phyloP scores from a whole-genome alignment of 2,329 filamentous ascomycete species.

The Ceratocystis eucalypticola region DNA sequence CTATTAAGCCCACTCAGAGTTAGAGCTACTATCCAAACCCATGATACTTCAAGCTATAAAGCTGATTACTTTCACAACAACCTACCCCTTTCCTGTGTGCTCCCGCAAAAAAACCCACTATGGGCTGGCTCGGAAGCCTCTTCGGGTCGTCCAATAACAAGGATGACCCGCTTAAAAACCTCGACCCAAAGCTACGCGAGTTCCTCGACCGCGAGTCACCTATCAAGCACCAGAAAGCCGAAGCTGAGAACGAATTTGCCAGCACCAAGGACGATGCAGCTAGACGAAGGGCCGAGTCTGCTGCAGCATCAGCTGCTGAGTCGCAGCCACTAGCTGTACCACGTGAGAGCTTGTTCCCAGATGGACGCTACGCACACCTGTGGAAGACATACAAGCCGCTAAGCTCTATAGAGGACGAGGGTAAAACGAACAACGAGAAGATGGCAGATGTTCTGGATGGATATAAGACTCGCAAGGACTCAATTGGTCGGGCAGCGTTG shows the following conservation, averaged over 20 bases:
- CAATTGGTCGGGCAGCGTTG: conserved; percentile 66
- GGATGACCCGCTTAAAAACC: conserved; percentile 50
- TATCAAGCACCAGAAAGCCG: conserved; percentile 43
- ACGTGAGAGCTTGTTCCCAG: conserved; percentile 40
- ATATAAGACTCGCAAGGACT: conserved; percentile 68
- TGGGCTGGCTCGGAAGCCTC: conserved; percentile 46
- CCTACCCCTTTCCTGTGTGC: too few relatives aligned
- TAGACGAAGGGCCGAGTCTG: conserved; percentile 21
- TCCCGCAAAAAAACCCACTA: conserved; percentile 24
- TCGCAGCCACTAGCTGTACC: conserved; percentile 30
- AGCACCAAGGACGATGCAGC: conserved; percentile 12
- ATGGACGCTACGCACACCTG: conserved; percentile 62
- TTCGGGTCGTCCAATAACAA: conserved; percentile 34
- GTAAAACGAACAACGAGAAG: conserved; percentile 65
- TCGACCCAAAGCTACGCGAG: conserved; percentile 71
- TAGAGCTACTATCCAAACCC: background rate
- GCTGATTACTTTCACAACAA: background rate
- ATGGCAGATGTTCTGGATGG: conserved; percentile 66
- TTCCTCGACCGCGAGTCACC: conserved; percentile 76
- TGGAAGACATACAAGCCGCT: conserved; percentile 85
- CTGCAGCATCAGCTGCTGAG: conserved; percentile 10
- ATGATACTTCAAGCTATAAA: background rate
- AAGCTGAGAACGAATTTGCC: conserved; percentile 21
- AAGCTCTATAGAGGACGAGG: conserved; percentile 51
- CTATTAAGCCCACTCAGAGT: too few relatives aligned